phyloP scores from a whole-genome alignment of 106 monocot genomes.

The Platanthera zijinensis region DNA sequence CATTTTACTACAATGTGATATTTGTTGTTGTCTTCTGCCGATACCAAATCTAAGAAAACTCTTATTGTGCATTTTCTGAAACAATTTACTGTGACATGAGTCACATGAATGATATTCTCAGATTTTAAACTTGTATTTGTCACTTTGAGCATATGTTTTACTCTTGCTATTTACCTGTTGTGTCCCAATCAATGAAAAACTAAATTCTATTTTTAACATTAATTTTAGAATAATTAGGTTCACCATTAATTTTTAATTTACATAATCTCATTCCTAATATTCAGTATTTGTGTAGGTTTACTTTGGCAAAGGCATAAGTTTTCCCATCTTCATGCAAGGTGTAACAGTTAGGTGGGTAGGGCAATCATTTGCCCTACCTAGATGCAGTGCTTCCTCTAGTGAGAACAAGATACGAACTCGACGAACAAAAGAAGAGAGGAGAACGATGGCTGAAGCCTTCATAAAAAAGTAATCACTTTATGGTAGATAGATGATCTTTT shows the following conservation, averaged over 20 bases:
- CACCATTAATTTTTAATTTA: not conserved
- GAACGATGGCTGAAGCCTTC: conserved; percentile 47
- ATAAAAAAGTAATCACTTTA: conserved; percentile 38
- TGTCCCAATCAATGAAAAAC: not conserved
- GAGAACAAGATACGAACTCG: conserved; percentile 42
- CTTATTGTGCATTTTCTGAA: not conserved
- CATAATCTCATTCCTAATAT: not conserved
- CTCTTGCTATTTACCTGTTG: not conserved
- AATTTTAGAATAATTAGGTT: not conserved
- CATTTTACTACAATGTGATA: no score
- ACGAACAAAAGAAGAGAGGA: conserved; percentile 49
- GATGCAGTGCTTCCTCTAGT: conserved; percentile 27
- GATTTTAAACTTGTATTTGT: not conserved
- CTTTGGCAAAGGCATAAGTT: not conserved
- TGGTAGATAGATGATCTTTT: not conserved
- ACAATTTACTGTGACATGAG: not conserved
- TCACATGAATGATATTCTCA: not conserved
- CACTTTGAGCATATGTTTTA: not conserved
- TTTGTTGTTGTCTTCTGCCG: no score
- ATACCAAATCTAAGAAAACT: not conserved
- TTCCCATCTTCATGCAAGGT: conserved; percentile 19
- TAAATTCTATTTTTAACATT: not conserved
- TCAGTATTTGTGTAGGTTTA: not conserved
- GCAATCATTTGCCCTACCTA: conserved; percentile 28
- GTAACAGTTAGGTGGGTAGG: conserved; percentile 28